phyloP scores from a whole-genome alignment of 2,329 filamentous ascomycete genomes.

The Ceratocystis cubensis region DNA sequence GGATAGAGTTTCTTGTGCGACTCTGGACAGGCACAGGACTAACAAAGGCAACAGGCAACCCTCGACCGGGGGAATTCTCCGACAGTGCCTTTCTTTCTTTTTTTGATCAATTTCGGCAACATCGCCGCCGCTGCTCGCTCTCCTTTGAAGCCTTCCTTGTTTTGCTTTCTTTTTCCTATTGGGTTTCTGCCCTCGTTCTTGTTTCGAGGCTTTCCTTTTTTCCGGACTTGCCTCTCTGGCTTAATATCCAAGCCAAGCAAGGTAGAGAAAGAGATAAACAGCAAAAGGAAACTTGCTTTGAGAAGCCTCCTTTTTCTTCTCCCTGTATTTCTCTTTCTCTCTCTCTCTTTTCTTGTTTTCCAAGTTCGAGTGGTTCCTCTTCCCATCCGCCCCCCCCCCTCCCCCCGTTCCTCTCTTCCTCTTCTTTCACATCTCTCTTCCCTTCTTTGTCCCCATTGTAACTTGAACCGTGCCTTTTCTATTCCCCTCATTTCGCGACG shows the following conservation, averaged over 20 bases:
- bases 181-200: background rate
- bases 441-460: background rate
- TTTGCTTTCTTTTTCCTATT: background rate
- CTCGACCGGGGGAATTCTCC: background rate
- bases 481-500: constrained; percentile 5
- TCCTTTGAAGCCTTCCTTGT: too few relatives aligned
- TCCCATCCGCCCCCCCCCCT: background rate
- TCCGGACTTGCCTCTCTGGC: background rate
- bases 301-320: background rate
- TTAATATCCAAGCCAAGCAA: background rate
- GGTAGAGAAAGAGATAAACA: background rate
- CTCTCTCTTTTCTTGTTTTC: background rate
- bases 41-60: background rate
- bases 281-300: background rate
- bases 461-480: constrained; percentile 10
- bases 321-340: background rate
- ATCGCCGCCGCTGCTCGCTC: background rate
- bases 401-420: background rate
- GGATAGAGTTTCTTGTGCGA: constrained; percentile 8
- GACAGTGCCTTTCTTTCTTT: background rate
- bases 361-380: background rate
- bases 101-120: background rate
- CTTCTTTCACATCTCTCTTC: background rate
- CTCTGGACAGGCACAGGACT: background rate
- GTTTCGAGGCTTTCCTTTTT: background rate